Percentiles rank a stretch among this genome's conserved stretches.
Conservation (phyloP, 345 rosid genomes). For the Bruguiera parviflora region DNA sequence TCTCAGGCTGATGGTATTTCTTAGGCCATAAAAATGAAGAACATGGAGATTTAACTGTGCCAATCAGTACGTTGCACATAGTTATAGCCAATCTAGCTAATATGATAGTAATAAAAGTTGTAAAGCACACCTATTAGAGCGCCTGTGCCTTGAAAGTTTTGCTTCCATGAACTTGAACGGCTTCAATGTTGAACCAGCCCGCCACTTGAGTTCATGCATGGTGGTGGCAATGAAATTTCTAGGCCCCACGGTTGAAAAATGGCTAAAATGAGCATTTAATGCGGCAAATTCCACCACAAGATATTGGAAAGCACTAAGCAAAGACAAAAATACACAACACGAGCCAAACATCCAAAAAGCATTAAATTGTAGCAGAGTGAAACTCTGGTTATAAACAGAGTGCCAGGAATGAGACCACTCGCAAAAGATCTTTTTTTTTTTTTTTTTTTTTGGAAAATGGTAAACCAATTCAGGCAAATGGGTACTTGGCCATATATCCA, state of each 20-base stretch:
- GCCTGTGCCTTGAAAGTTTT: conserved; percentile 46
- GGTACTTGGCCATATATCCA: not conserved
- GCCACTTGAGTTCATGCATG: conserved; percentile 36
- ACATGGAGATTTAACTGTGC: not conserved
- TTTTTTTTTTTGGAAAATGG: conserved; percentile 19
- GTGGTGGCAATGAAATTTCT: conserved; percentile 13
- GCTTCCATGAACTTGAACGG: conserved; percentile 34
- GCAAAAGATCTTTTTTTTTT: conserved; percentile 11
- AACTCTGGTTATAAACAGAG: conserved; percentile 20
- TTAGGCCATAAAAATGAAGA: conserved; percentile 1
- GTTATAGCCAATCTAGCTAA: too few relatives aligned
- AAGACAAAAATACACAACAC: conserved; percentile 22
- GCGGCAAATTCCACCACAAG: conserved; percentile 41
- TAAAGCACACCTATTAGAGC: conserved; percentile 43
- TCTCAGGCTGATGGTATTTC: not conserved
- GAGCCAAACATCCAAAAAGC: conserved; percentile 46
- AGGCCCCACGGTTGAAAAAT: conserved; percentile 32
- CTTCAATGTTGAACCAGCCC: conserved; percentile 29
- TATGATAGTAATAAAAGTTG: too few relatives aligned
- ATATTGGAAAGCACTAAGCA: conserved; percentile 34
- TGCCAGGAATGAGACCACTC: conserved; percentile 45
- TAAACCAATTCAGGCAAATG: conserved; percentile 24
- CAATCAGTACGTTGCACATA: not conserved
- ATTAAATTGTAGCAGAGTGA: conserved; percentile 44
- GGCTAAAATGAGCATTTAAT: conserved; percentile 49